Evolutionary conservation across 148 eudicot species (phyloP), one percentile per base, ranked within the genome.

Genomic region (Nepenthes mirabilis): DNA sequence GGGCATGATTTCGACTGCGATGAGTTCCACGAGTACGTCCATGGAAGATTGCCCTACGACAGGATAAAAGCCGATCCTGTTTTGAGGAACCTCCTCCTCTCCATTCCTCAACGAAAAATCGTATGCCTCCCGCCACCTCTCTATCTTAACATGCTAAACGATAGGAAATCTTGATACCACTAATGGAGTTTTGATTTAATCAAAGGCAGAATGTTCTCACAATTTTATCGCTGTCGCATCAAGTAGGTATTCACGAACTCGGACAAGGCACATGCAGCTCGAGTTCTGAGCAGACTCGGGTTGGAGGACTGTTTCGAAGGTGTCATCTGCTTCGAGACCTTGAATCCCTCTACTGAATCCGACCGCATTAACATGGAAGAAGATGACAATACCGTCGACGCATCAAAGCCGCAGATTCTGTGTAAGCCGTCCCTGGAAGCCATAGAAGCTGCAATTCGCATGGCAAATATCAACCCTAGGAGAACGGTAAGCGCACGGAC

Each of bases 301-400:
- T 69, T 91, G 64, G 98, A 83, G 79, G 98, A 82, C 61, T 91
- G 98, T 55, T 91, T 91, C 52, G 88, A 91, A 59, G 98, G 94
- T 6, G 68, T 91, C 14, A 91, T 91, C 58, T 88, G 96, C 72
- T 91, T 91, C 58, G 98, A 91, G 67, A 85, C 98, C 51, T 83
- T 91, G 9, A 91, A 91, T 72, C 76, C 35, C 70, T 4, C 64
- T 57, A 2, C 11, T 62, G 11, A 37, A 76, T 53, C 64, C 47
- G n/a, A 35, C 11, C 43, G 54, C 10, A 52, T 12, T 53, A 14
- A 5, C 2, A 23, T 23, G 23, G 23, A 23, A 23, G 59, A 37
- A 11, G 32, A 47, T n/a, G 55, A 49, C 6, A 55, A 47, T 9
- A 43, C 14, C 36, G 14, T 23, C 35, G 47, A 58, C 23, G 33